Base-by-base conservation (phyloP, 176 grass and related monocot species). In the Rhynchospora breviuscula region DNA sequence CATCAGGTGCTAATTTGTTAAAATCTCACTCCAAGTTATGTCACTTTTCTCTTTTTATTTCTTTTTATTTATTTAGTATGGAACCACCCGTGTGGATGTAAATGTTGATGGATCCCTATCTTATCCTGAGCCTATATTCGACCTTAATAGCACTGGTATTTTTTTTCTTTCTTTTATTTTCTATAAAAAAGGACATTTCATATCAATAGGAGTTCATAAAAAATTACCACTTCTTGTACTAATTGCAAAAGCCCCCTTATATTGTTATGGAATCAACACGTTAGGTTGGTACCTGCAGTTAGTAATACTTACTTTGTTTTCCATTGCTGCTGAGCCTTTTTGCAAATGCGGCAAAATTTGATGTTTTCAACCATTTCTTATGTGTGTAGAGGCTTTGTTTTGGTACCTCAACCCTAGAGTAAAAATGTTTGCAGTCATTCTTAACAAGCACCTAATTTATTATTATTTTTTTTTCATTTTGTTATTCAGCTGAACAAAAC, bases 101-200 rank as follows among this genome's bases (percentile, higher is more conserved):
- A 84, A 93, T 86, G 82, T 93, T 54, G 89, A 98, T 58, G 95
- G 95, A 62, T 90, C 92, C 10, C 43, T 86, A 25, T 87, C 88
- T 6, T 83, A 89, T 85, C 92, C 94, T 1, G 88, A 97, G 69
- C 89, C 94, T 63, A 43, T 67, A 43, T 72, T 90, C 1, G 89
- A 89, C 58, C 88, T 86, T 45, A 90, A 87, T 88, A 91, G 89
- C 91, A 90, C 15, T 69, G 45, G 51, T 53, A 84, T 76, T 43
- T n/a, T 51, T 52, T 22, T 59, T 49, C 54, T 89, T 48, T 21
- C 13, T 14, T 26, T 13, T 58, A 49, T 73, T 15, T 63, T 18
- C 56, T 21, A 67, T 82, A 61, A 4, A 14, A 54, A 78, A 75
- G 61, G 40, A n/a, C 23, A 8, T 56, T 62, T 13, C 59, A 82